A percentile compares a stretch with the other conserved stretches of the same genome.
Conservation (phyloP, 768 basidiomycete genomes). For the Auriscalpium microsporum region DNA sequence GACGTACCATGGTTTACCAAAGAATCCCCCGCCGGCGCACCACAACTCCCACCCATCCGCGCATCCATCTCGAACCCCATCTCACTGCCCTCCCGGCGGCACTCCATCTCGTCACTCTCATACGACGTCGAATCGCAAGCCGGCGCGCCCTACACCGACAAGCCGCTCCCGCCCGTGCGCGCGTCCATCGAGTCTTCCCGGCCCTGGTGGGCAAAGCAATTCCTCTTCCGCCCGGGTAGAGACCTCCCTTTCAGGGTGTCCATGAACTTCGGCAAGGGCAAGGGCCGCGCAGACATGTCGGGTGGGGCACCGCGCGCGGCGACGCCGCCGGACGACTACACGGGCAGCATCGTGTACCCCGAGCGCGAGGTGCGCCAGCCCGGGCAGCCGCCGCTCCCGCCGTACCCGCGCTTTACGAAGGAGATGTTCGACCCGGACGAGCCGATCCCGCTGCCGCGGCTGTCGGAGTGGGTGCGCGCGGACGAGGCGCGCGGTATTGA, state of each 20-base stretch:
- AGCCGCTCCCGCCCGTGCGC: not conserved
- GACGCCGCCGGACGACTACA: not conserved
- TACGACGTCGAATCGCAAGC: not conserved
- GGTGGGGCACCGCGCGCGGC: not conserved
- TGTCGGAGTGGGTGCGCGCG: conserved; percentile 1
- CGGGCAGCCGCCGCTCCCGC: not conserved
- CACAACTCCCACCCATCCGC: conserved; percentile 9
- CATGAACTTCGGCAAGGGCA: not conserved
- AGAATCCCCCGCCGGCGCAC: not conserved
- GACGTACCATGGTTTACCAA: conserved; percentile 48
- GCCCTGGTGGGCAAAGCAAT: conserved; percentile 2
- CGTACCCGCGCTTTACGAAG: not conserved
- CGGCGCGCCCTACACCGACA: not conserved
- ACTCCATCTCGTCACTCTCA: not conserved
- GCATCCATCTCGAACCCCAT: not conserved
- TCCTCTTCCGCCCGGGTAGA: not conserved
- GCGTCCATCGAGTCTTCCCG: not conserved
- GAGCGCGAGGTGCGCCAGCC: not conserved
- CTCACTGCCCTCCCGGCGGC: not conserved
- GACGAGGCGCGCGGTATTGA: not conserved
- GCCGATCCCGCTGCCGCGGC: conserved; percentile 3
- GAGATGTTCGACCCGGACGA: conserved; percentile 1
- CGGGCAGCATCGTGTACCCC: not conserved
- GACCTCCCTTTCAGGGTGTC: not conserved
- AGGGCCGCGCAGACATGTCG: not conserved